phyloP scores from a whole-genome alignment of 345 rosid genomes.

The Aurinia saxatilis region DNA sequence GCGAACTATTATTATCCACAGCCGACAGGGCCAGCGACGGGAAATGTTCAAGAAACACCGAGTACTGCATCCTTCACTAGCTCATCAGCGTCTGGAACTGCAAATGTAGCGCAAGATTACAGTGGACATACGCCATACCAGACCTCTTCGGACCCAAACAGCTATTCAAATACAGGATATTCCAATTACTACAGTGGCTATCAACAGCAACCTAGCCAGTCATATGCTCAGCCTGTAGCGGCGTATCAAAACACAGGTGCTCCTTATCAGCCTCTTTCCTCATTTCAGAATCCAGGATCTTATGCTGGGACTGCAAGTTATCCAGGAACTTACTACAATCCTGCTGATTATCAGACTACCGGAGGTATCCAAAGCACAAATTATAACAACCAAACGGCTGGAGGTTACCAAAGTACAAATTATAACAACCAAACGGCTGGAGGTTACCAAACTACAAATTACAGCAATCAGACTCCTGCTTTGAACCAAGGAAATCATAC shows the following conservation, averaged over 20 bases:
- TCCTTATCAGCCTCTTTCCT: conserved; percentile 98
- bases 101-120: conserved; percentile 53
- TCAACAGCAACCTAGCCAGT: conserved; percentile 72
- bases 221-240: conserved; percentile 77
- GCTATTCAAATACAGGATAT: conserved; percentile 67
- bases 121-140: conserved; percentile 56
- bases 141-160: conserved; percentile 58
- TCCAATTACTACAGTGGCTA: conserved; percentile 66
- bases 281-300: conserved; percentile 99
- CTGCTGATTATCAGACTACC: conserved; percentile 99
- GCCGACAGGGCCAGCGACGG: conserved; percentile 38
- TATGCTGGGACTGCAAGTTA: conserved; percentile 95
- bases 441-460: conserved; percentile 69
- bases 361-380: conserved; percentile 74
- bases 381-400: conserved; percentile 68
- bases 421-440: conserved; percentile 73
- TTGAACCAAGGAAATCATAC: conserved; percentile 68
- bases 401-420: conserved; percentile 71
- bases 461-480: conserved; percentile 51
- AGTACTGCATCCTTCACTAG: conserved; percentile 45
- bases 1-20: conserved; percentile 49
- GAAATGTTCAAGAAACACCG: conserved; percentile 40
- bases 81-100: conserved; percentile 52
- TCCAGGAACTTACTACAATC: conserved; percentile 95
- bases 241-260: conserved; percentile 98